Evolutionary conservation across 139 green algal species (phyloP).

Genomic region (Closterium sp.): DNA sequence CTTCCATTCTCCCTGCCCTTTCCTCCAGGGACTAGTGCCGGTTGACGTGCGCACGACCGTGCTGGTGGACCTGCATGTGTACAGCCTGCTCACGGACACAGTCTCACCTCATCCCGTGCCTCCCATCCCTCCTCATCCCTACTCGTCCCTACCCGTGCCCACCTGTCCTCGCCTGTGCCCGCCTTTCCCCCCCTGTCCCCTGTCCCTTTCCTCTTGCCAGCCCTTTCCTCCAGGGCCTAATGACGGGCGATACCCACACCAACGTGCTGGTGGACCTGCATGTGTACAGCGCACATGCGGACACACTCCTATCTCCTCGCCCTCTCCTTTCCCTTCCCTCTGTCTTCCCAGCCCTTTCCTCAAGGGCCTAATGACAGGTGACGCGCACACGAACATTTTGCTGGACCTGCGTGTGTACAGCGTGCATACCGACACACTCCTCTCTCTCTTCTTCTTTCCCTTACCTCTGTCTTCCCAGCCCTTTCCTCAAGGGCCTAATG

Average conservation of each 20-base stretch:
- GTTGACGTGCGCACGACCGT: too few relatives aligned
- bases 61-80: too few relatives aligned
- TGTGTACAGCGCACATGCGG: too few relatives aligned
- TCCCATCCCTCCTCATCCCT: too few relatives aligned
- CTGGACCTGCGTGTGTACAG: constrained; percentile 11
- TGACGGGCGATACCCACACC: too few relatives aligned
- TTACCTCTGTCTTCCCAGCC: neutral
- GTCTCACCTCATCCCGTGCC: too few relatives aligned
- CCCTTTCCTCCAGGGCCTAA: neutral
- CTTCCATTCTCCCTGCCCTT: too few relatives aligned
- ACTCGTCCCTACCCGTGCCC: neutral
- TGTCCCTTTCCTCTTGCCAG: neutral
- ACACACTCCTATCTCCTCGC: too few relatives aligned
- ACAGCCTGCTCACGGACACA: too few relatives aligned
- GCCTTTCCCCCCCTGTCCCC: neutral
- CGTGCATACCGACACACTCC: neutral
- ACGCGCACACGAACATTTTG: constrained; percentile 21
- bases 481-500: constrained; percentile 1
- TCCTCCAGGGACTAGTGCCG: too few relatives aligned
- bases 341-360: neutral
- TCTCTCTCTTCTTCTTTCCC: neutral
- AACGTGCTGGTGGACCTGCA: neutral
- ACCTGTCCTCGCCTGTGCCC: too few relatives aligned
- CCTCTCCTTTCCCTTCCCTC: neutral
- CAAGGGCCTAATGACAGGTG: neutral